Conservation (phyloP, 2,329 filamentous ascomycete species). For the Talaromyces sp. region DNA sequence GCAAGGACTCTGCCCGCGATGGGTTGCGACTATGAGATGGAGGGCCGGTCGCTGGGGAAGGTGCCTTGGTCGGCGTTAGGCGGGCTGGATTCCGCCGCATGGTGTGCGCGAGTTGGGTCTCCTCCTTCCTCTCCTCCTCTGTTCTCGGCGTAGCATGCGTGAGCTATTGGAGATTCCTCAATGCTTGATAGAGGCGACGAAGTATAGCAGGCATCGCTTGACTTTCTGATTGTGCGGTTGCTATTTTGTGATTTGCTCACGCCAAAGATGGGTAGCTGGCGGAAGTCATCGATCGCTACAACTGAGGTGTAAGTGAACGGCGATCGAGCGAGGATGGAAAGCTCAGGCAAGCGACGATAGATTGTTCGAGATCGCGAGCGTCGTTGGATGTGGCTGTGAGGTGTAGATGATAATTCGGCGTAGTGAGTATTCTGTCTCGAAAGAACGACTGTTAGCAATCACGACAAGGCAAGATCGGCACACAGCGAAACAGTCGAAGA, state of each 20-base stretch:
- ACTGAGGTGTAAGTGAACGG: background rate
- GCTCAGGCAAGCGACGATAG: background rate
- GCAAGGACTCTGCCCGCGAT: conserved; percentile 20
- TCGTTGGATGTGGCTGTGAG: background rate
- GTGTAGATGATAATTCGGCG: background rate
- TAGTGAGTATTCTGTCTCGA: background rate
- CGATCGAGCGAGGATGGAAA: background rate
- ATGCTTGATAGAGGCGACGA: background rate
- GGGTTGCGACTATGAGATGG: conserved; percentile 26
- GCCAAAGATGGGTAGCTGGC: background rate
- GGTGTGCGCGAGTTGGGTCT: conserved; percentile 4
- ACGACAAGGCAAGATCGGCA: background rate
- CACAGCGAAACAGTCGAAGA: background rate
- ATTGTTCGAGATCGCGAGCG: background rate
- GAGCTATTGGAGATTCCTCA: conserved; percentile 11
- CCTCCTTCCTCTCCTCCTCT: conserved; percentile 10
- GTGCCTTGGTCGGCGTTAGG: conserved; percentile 39
- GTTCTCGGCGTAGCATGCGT: conserved; percentile 13
- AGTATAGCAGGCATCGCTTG: conserved; percentile 18
- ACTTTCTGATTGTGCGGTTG: background rate
- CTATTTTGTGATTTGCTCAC: background rate
- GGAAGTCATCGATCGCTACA: background rate
- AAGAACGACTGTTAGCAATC: background rate
- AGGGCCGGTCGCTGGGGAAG: conserved; percentile 30
- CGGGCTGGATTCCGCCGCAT: conserved; percentile 36